Evolutionary conservation across 257 asterid species (phyloP).

Genomic region (Solanum infundibuliforme): DNA sequence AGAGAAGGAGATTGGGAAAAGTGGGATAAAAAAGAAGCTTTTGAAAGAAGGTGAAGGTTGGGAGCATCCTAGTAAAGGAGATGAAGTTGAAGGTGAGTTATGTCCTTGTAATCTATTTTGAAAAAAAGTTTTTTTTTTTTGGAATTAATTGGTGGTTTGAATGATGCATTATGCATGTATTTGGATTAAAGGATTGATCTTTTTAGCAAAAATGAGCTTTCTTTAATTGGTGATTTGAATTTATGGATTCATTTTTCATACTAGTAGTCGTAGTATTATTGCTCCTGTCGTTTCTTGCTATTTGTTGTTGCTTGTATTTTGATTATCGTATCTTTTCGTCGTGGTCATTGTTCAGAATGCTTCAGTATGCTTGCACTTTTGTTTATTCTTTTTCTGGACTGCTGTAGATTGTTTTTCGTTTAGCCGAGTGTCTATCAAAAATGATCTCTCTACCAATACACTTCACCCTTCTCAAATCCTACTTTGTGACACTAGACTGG

Average conservation of each 20-base stretch:
- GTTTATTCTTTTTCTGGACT: neutral
- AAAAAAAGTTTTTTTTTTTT: neutral
- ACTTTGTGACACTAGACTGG: neutral
- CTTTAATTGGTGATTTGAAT: neutral
- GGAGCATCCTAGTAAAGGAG: conserved; percentile 31
- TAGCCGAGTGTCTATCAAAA: too few species aligned
- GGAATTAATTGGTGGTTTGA: neutral
- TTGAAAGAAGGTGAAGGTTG: conserved; percentile 35
- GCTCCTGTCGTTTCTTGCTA: neutral
- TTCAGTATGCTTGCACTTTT: neutral
- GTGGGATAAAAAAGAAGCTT: conserved; percentile 33
- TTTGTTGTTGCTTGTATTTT: too few species aligned
- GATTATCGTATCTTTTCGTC: too few species aligned
- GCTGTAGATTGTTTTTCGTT: too few species aligned
- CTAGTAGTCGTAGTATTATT: neutral
- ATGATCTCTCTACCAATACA: neutral
- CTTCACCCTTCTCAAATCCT: neutral
- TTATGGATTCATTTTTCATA: neutral
- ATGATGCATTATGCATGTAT: neutral
- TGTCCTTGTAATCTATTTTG: neutral
- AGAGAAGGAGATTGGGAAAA: conserved; percentile 25
- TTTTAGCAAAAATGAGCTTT: neutral
- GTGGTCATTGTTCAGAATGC: too few species aligned
- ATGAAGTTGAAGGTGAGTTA: conserved; percentile 34
- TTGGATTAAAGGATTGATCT: neutral